Evolutionary conservation across 805 yeast genomes (phyloP), one percentile per base, ranked within the genome.

Genomic region (Candida incommunis): DNA sequence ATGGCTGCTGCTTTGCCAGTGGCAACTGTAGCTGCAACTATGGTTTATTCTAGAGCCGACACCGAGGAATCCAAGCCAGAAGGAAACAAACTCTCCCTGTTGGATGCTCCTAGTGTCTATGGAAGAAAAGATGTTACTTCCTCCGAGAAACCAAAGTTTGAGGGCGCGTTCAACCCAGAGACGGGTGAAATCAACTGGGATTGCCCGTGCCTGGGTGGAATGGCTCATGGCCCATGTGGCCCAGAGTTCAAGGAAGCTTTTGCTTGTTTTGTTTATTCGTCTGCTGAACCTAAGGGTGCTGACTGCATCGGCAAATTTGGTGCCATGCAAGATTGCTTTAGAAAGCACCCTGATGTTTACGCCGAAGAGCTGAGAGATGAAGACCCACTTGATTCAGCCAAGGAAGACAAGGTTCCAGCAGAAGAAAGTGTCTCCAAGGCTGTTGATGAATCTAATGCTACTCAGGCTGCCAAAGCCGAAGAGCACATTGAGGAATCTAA

Each of bases 121-220:
- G 37, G 37, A 5, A 7, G 37, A 4, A 9, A 31, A 18, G 37
- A 31, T 5, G n/a, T 31, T 16, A 18, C 5, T 9, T 9, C 45
- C 15, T 4, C 40, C 20, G 59, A 45, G 16, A 40, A 50, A 21
- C 55, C 56, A 25, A 51, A 46, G 37, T 50, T 52, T 11, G 66
- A 70, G 49, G 82, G 86, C 31, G 96, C 97, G 3, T 90, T 77
- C 66, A 77, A 90, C 67, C 96, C 96, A 24, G 95, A 84, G 57
- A 92, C 98, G 2, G 98, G 98, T 24, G 97, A 90, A 62, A 92
- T 92, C 66, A 90, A 92, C 75, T 92, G 98, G 98, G 97, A 92
- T 60, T 92, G 98, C 64, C 97, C 98, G n/a, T 90, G 97, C 65
- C 70, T 92, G 43, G 98, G 97, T 26, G 98, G 98, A 37, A 86